Evolutionary conservation across 2,329 filamentous ascomycete genomes (phyloP), one percentile per base, ranked within the genome.

Genomic region (Hypoxylon sp.): DNA sequence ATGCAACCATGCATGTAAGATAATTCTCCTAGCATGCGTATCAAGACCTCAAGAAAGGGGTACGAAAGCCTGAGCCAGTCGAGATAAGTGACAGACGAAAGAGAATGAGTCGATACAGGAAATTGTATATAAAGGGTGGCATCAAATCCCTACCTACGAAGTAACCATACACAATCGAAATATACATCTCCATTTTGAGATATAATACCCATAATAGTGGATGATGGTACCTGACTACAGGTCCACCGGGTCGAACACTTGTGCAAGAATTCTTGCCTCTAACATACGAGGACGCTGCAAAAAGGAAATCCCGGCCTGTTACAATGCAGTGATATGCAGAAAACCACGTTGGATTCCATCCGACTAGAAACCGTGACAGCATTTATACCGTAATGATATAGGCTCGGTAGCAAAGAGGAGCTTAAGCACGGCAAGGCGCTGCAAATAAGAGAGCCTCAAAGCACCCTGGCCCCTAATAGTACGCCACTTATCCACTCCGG

Each of bases 1-100:
- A 61, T 51, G 56, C 64, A 61, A 68, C 39, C 62, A 64, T 61
- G 59, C 44, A 64, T 51, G 57, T 67, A 67, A 60, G 62, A 68
- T 39, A 65, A 55, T 63, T 39, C 26, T 58, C 50, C 24, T 57
- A 31, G 26, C 35, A 9, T 51, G 35, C 37, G 51, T 50, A 57
- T 44, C 17, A 22, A 64, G 46, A 17, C 3, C 17, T 10, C 31
- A 24, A 35, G n/a, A 64, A 64, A 60, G 55, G 50, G 60, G 55
- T 46, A 42, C 47, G n/a, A 47, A 29, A 31, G 54, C 31, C n/a
- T 33, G 51, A 59, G 29, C 13, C n/a, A 51, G 26, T 29, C 51
- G 33, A 51, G 33, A 57, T 57, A 58, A 26, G 42, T 42, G 33
- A 19, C 42, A 19, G 24, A 59, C 14, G 19, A 51, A 35, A 35